Evolutionary conservation across 1,139 yeast genomes (phyloP).

Genomic region (Debaryomycetaceae sp.): DNA sequence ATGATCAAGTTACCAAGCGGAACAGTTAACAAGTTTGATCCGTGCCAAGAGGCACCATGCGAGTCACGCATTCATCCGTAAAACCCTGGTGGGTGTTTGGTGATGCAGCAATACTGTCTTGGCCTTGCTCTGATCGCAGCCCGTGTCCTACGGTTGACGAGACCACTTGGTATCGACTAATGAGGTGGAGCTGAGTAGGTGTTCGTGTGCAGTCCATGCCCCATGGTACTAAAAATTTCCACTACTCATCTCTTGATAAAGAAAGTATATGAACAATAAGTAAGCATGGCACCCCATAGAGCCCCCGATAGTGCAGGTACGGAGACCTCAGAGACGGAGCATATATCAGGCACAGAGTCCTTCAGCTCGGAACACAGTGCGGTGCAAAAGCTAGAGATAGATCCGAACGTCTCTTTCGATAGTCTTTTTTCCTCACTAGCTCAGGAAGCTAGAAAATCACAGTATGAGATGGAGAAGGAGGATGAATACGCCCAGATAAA

Average conservation of each 20-base stretch:
- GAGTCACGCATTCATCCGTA: no score
- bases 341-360: conserved; percentile 13
- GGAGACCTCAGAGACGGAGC: conserved; percentile 13
- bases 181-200: no score
- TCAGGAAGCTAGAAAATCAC: conserved; percentile 14
- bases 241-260: neutral
- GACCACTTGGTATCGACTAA: no score
- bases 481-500: conserved; percentile 29
- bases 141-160: no score
- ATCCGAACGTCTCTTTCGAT: conserved; percentile 17
- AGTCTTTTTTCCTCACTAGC: conserved; percentile 32
- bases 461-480: conserved; percentile 4
- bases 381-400: conserved; percentile 1
- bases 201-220: no score
- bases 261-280: neutral
- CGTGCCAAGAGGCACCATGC: no score
- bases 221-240: neutral
- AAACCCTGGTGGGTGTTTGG: no score
- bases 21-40: no score
- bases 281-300: conserved; percentile 6
- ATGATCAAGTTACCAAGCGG: no score
- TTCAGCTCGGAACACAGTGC: conserved; percentile 7
- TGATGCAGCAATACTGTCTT: no score
- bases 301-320: conserved; percentile 5
- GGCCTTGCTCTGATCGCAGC: no score